Base-by-base conservation (phyloP, 345 rosid species). In the Passiflora organensis region DNA sequence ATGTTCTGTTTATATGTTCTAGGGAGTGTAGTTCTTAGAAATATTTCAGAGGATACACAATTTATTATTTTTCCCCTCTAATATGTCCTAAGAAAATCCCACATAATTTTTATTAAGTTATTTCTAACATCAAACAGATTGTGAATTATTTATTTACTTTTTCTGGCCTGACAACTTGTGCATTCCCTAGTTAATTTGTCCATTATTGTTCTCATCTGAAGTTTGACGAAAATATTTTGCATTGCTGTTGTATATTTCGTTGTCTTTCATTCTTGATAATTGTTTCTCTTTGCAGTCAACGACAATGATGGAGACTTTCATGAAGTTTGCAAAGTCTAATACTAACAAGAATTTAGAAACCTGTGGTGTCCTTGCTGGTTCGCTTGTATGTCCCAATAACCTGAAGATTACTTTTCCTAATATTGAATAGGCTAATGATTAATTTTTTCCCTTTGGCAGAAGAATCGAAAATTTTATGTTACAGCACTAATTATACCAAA, bases 281-380 rank as follows among this genome's bases (percentile, higher is more conserved):
- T 45, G 53, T 51, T 49, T 65, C 48, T 58, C 53, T 63, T 72
- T 70, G 67, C 87, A 93, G 99, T 85, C 99, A 53, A 81, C 95
- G 2, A 58, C 84, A 55, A 68, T 93, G 86, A 86, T 93, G 99
- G 94, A 89, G 58, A 79, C 75, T 74, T 93, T 93, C 73, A 77
- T 93, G 95, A 93, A 83, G 82, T 79, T 93, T 60, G 96, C 99
- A 38, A 80, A 89, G 71, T 77, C 73, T 32, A 93, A 93, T 73
- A 93, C 99, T 24, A 85, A 77, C 47, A 81, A 72, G 62, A 77
- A 89, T 75, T 79, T 93, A 69, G 99, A 93, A 80, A 93, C 96
- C 38, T 93, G 99, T 76, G 99, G 99, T 48, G 78, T 93, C 53
- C 95, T 93, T 59, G 96, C 95, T 47, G 99, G 99, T 62, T 77